phyloP scores from a whole-genome alignment of 1,284 basidiomycete species.

The Vanrija sp. region DNA sequence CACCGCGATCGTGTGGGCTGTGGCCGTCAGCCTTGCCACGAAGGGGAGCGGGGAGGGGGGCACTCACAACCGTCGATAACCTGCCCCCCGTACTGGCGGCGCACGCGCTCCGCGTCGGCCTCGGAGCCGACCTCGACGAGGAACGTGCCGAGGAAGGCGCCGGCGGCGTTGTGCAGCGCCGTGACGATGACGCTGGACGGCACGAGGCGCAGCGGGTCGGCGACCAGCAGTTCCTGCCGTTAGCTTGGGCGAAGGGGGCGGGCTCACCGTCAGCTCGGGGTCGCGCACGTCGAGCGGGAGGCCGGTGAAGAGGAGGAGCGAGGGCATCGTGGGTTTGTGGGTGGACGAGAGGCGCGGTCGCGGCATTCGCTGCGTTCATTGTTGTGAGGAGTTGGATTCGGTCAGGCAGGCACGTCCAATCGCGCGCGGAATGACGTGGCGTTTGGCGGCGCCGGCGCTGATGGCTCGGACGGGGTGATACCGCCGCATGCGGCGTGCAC shows the following conservation, averaged over 20 bases:
- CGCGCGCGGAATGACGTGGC: too few species aligned
- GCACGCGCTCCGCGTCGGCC: conserved; percentile 37
- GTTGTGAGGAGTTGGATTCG: too few species aligned
- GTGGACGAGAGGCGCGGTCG: not conserved
- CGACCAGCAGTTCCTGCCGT: conserved; percentile 31
- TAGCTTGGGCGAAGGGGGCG: not conserved
- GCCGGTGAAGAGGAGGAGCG: conserved; percentile 35
- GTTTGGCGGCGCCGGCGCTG: too few species aligned
- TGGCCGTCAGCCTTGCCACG: conserved; percentile 1
- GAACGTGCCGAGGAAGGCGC: conserved; percentile 32
- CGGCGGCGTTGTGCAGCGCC: conserved; percentile 23
- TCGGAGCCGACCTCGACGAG: conserved; percentile 31
- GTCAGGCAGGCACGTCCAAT: too few species aligned
- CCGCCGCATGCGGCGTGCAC: too few species aligned
- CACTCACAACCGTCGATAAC: conserved; percentile 40
- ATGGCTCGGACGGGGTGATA: too few species aligned
- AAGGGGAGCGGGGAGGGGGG: too few species aligned
- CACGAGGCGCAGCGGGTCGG: conserved; percentile 25
- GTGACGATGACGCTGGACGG: conserved; percentile 25
- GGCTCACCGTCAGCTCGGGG: conserved; percentile 34
- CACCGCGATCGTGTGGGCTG: conserved; percentile 34
- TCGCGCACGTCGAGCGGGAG: conserved; percentile 38
- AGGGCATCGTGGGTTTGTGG: conserved; percentile 8
- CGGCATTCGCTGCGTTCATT: too few species aligned
- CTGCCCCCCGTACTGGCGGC: conserved; percentile 34